phyloP scores from a whole-genome alignment of 2,329 filamentous ascomycete genomes.

The Aspergillus ibericus region DNA sequence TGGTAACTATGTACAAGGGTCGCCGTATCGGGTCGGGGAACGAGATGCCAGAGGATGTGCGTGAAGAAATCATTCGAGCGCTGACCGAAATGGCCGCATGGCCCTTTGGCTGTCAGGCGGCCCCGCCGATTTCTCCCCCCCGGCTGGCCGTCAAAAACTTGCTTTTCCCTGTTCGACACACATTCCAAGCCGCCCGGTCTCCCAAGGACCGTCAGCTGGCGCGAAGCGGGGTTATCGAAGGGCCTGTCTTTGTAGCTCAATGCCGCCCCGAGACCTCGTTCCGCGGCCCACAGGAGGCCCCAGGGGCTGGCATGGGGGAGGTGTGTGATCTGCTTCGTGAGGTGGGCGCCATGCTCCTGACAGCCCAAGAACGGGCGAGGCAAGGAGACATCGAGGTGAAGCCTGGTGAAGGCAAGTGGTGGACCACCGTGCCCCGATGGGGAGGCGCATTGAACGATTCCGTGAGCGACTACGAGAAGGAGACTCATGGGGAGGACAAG shows the following conservation, averaged over 20 bases:
- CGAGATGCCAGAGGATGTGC: slow-evolving; percentile 60
- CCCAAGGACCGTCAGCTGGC: slow-evolving; percentile 55
- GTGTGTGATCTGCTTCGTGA: slow-evolving; percentile 59
- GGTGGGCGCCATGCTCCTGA: slow-evolving; percentile 56
- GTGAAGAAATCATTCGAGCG: slow-evolving; percentile 55
- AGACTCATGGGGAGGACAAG: slow-evolving; percentile 29
- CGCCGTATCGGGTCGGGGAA: slow-evolving; percentile 57
- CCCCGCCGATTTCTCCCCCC: slow-evolving; percentile 48
- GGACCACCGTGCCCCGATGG: slow-evolving; percentile 57
- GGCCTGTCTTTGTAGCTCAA: slow-evolving; percentile 58
- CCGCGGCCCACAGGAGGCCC: slow-evolving; percentile 33
- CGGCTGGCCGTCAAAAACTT: slow-evolving; percentile 51
- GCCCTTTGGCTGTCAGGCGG: slow-evolving; percentile 58
- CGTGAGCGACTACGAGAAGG: slow-evolving; percentile 27
- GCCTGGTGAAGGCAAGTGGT: slow-evolving; percentile 61
- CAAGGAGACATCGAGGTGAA: slow-evolving; percentile 52
- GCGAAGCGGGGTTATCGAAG: slow-evolving; percentile 57
- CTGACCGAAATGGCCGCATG: slow-evolving; percentile 60
- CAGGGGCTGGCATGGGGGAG: slow-evolving; percentile 36
- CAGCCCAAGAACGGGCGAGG: slow-evolving; percentile 61
- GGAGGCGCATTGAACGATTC: slow-evolving; percentile 50
- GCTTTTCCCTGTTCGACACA: slow-evolving; percentile 59
- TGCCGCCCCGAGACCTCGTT: slow-evolving; percentile 58
- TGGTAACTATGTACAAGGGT: slow-evolving; percentile 53
- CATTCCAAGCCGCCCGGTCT: slow-evolving; percentile 53